Percentiles rank a stretch among this genome's conserved stretches.
Evolutionary conservation across 805 yeast species (phyloP).

Genomic region (Komagataella populi): DNA sequence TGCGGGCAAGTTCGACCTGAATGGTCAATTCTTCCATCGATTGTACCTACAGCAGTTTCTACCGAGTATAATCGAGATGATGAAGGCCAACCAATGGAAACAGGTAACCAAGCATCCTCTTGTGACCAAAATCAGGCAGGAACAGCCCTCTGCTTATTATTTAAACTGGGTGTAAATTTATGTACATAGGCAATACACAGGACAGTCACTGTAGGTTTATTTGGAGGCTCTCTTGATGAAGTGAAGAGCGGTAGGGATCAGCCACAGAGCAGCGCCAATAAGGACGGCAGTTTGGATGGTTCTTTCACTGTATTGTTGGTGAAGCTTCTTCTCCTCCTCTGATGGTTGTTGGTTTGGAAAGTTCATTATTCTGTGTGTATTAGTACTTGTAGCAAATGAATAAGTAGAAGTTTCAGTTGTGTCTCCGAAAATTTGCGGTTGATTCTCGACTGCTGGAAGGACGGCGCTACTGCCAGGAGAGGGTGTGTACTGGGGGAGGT

Average conservation of each 20-base stretch:
- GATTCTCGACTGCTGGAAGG: background rate
- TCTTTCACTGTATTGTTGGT: conserved; percentile 45
- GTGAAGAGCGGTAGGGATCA: conserved; percentile 39
- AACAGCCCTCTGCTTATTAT: background rate
- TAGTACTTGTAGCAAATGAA: conserved; percentile 3
- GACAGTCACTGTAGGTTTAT: background rate
- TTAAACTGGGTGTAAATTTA: background rate
- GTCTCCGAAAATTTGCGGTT: background rate
- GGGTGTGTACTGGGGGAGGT: background rate
- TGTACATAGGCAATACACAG: background rate
- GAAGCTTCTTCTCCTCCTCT: conserved; percentile 56
- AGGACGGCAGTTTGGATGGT: conserved; percentile 48
- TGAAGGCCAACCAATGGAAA: conserved; percentile 1
- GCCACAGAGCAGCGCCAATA: conserved; percentile 55
- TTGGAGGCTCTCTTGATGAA: conserved; percentile 24
- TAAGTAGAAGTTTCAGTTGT: background rate
- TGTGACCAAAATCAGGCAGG: background rate
- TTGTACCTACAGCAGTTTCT: conserved; percentile 1
- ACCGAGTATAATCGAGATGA: background rate
- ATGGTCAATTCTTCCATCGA: conserved; percentile 5
- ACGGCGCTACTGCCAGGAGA: background rate
- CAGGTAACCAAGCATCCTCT: background rate
- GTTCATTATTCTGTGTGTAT: conserved; percentile 14
- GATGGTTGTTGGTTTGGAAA: conserved; percentile 35
- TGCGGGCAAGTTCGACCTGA: conserved; percentile 2